Conservation (phyloP, 2,329 filamentous ascomycete species). For the Neocucurbitaria cava region DNA sequence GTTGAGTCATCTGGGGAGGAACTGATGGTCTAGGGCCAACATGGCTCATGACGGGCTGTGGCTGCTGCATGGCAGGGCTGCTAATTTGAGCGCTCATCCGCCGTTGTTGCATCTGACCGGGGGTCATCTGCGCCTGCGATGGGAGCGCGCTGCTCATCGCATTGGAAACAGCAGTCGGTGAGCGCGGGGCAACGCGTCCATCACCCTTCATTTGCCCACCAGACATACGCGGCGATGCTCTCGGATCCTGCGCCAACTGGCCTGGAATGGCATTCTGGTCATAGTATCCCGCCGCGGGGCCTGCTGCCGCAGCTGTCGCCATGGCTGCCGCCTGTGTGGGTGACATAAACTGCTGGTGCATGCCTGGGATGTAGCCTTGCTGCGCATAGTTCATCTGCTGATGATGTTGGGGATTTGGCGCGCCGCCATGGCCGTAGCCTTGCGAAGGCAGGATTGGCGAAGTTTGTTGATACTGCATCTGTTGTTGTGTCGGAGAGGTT, state of each 20-base stretch:
- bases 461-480: constrained; percentile 65
- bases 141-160: constrained; percentile 57
- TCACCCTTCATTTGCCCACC: constrained; percentile 70
- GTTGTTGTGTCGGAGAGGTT: constrained; percentile 72
- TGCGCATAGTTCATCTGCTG: constrained; percentile 82
- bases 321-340: constrained; percentile 89
- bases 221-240: constrained; percentile 79
- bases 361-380: constrained; percentile 76
- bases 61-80: constrained; percentile 65
- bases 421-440: constrained; percentile 69
- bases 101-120: constrained; percentile 46
- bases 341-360: constrained; percentile 78
- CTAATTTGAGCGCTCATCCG: constrained; percentile 52
- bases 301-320: constrained; percentile 91
- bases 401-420: constrained; percentile 66
- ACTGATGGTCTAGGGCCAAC: constrained; percentile 60
- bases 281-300: constrained; percentile 65
- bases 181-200: constrained; percentile 75
- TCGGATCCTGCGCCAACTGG: constrained; percentile 61
- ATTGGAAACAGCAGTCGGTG: constrained; percentile 73
- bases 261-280: constrained; percentile 70
- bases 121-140: constrained; percentile 49
- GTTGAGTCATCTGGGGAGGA: constrained; percentile 60
- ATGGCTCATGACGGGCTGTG: constrained; percentile 79
- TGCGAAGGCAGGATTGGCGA: constrained; percentile 84